These are phyloP conservation scores for Colletotrichum musae DNA, from an alignment of 2,329 filamentous ascomycete genomes.

Conservation along the genomic window DNA sequence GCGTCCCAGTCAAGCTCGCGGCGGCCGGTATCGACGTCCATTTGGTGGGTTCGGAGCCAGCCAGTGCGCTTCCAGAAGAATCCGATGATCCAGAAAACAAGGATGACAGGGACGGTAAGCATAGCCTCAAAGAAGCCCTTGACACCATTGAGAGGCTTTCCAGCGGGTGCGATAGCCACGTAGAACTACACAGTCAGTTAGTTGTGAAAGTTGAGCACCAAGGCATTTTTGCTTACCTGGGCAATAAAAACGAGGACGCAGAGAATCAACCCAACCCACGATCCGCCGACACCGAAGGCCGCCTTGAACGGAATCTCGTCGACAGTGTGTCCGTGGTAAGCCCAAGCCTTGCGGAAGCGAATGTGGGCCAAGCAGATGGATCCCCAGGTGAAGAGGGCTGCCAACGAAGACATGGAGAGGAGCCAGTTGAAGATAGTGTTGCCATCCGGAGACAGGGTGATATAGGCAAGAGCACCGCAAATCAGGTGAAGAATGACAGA, in stretches of 20 bases:
- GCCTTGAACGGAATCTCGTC: constrained; percentile 78
- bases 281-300: constrained; percentile 73
- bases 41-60: constrained; percentile 42
- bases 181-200: constrained; percentile 53
- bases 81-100: constrained; percentile 39
- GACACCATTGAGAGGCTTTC: constrained; percentile 37
- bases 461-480: constrained; percentile 66
- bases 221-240: constrained; percentile 52
- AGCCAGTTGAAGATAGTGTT: constrained; percentile 75
- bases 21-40: constrained; percentile 42
- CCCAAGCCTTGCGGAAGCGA: constrained; percentile 77
- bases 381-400: constrained; percentile 78
- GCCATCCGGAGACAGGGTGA: constrained; percentile 61
- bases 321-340: constrained; percentile 70
- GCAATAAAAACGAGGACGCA: constrained; percentile 70
- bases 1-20: constrained; percentile 42
- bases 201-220: neutral
- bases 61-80: constrained; percentile 42
- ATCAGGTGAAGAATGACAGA: constrained; percentile 63
- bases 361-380: constrained; percentile 79
- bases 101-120: constrained; percentile 38
- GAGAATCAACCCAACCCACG: constrained; percentile 73
- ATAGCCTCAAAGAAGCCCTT: constrained; percentile 41
- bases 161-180: constrained; percentile 56
- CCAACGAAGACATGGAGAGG: constrained; percentile 74